These are phyloP conservation scores for Heterobasidion parviporum DNA, from an alignment of 1,284 basidiomycete species.

Conservation along the genomic window DNA sequence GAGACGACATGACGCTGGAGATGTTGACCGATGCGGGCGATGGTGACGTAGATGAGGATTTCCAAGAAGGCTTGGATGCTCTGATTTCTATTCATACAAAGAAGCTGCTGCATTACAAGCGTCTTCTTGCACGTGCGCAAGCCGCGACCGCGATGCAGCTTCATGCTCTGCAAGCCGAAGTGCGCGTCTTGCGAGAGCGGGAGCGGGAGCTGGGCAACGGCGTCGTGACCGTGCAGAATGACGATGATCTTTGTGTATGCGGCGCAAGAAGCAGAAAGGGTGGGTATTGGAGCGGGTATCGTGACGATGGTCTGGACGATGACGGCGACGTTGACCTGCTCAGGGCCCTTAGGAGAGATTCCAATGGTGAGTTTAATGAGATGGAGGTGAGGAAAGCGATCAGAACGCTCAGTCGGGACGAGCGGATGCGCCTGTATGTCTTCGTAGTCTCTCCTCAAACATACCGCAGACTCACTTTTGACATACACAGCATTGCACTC, in stretches of 20 bases:
- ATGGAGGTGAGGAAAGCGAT: conserved; percentile 57
- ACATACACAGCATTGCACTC: conserved; percentile 23
- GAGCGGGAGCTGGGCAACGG: conserved; percentile 17
- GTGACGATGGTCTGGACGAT: conserved; percentile 30
- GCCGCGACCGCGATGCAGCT: conserved; percentile 68
- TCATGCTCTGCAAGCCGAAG: conserved; percentile 71
- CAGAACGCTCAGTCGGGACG: conserved; percentile 52
- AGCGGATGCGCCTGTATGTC: conserved; percentile 66
- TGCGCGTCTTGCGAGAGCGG: conserved; percentile 42
- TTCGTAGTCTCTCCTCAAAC: not conserved
- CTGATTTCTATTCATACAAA: conserved; percentile 53
- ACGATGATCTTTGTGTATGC: conserved; percentile 46
- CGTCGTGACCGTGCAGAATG: conserved; percentile 12
- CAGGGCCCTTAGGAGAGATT: conserved; percentile 41
- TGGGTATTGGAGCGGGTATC: conserved; percentile 57
- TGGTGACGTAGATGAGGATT: conserved; percentile 62
- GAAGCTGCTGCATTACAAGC: conserved; percentile 64
- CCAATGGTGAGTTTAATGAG: conserved; percentile 55
- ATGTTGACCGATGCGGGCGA: conserved; percentile 65
- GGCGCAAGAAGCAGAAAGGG: conserved; percentile 45
- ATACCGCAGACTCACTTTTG: not conserved
- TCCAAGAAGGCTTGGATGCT: conserved; percentile 45
- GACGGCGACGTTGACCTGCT: conserved; percentile 35
- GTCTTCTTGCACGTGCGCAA: conserved; percentile 69
- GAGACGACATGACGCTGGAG: conserved; percentile 44